These are phyloP conservation scores for Rosa hybrid DNA, from an alignment of 331 rosid genomes.

Conservation along the genomic window DNA sequence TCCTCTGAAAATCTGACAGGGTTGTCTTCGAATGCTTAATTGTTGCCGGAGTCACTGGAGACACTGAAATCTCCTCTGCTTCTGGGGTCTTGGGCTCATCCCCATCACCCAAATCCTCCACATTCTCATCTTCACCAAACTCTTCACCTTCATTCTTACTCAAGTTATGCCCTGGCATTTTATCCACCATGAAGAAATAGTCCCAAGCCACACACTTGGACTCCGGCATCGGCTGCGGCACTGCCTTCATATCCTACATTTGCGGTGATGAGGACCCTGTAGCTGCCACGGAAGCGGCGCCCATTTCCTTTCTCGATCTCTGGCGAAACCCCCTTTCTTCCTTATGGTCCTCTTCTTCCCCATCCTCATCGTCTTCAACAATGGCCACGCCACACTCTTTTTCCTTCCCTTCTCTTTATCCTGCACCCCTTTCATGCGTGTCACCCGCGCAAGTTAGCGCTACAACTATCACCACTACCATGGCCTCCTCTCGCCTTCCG, in stretches of 20 bases:
- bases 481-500: too few relatives aligned
- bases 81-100: slow-evolving; percentile 71
- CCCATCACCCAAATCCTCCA: slow-evolving; percentile 24
- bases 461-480: too few relatives aligned
- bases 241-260: slow-evolving; percentile 39
- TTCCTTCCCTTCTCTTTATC: too few relatives aligned
- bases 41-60: neutral
- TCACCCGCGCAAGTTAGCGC: too few relatives aligned
- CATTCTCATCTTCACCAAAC: slow-evolving; percentile 34
- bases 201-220: slow-evolving; percentile 75
- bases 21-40: too few relatives aligned
- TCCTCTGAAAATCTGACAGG: slow-evolving; percentile 38
- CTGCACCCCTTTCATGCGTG: too few relatives aligned
- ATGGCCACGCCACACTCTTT: slow-evolving; percentile 23
- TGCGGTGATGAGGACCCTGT: slow-evolving; percentile 28
- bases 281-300: slow-evolving; percentile 11
- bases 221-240: slow-evolving; percentile 65
- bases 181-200: slow-evolving; percentile 64
- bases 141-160: slow-evolving; percentile 29
- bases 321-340: slow-evolving; percentile 18
- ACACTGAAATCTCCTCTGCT: slow-evolving; percentile 26
- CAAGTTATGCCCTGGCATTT: slow-evolving; percentile 60
- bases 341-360: slow-evolving; percentile 29
- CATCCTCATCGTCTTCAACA: slow-evolving; percentile 54
- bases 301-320: slow-evolving; percentile 25